Percentiles rank a stretch among this genome's conserved stretches.
These are phyloP conservation scores for Tuber magnatum DNA, from an alignment of 495 filamentous ascomycete species.

Conservation along the genomic window DNA sequence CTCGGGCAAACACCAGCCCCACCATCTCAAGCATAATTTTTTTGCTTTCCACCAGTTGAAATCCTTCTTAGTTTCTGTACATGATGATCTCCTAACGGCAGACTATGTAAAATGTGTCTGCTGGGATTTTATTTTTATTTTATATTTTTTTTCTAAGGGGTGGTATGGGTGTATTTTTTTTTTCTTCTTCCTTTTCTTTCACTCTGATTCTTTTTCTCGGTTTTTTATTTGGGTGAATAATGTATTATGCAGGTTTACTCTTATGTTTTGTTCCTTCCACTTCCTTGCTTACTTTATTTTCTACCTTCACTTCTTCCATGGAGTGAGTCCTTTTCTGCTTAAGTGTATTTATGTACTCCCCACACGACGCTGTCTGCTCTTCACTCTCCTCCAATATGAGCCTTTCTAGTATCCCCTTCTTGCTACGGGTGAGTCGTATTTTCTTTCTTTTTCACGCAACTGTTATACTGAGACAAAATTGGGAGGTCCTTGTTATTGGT, in stretches of 20 bases:
- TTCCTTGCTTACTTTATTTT: constrained; percentile 18
- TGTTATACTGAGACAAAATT: neutral
- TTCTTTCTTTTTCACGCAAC: neutral
- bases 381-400: neutral
- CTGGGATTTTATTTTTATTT: constrained; percentile 8
- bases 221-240: constrained; percentile 5
- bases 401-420: neutral
- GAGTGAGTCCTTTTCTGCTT: neutral
- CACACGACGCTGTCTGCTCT: neutral
- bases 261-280: constrained; percentile 10
- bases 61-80: neutral
- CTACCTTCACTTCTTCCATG: constrained; percentile 14
- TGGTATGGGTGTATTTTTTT: constrained; percentile 32
- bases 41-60: neutral
- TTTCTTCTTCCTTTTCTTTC: neutral
- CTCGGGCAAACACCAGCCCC: constrained; percentile 6
- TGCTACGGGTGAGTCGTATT: neutral
- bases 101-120: constrained; percentile 9
- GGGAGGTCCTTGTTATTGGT: neutral
- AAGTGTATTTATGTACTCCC: neutral
- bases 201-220: constrained; percentile 20
- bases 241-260: constrained; percentile 26
- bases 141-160: constrained; percentile 17
- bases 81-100: neutral
- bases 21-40: constrained; percentile 22